Conservation (phyloP, 2,329 filamentous ascomycete species). For the Bipolaris victoriae region DNA sequence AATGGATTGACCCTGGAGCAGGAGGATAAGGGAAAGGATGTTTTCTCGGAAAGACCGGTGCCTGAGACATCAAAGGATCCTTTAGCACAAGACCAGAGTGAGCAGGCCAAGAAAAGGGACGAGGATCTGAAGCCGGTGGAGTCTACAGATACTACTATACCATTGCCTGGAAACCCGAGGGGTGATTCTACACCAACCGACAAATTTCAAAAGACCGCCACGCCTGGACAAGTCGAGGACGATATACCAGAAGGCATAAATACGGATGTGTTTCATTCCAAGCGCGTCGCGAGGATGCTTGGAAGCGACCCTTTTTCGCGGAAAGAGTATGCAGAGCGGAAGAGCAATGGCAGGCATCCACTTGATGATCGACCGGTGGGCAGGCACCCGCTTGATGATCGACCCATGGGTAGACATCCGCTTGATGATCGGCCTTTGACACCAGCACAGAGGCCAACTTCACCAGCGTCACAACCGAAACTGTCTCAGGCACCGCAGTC, state of each 20-base stretch:
- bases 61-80: conserved; percentile 48
- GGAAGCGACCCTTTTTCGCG: conserved; percentile 52
- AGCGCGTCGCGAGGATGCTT: conserved; percentile 62
- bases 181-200: conserved; percentile 47
- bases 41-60: conserved; percentile 38
- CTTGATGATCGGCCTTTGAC: conserved; percentile 19
- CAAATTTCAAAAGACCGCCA: conserved; percentile 49
- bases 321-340: conserved; percentile 45
- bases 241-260: conserved; percentile 65
- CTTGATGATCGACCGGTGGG: conserved; percentile 17
- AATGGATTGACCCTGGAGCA: conserved; percentile 40
- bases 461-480: conserved; percentile 19
- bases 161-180: conserved; percentile 38
- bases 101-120: conserved; percentile 17
- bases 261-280: conserved; percentile 67
- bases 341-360: conserved; percentile 25
- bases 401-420: conserved; percentile 18
- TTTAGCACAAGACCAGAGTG: conserved; percentile 36
- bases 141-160: conserved; percentile 52
- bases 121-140: conserved; percentile 47
- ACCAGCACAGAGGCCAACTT: conserved; percentile 14
- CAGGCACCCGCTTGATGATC: conserved; percentile 19
- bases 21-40: conserved; percentile 43
- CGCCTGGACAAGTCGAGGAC: conserved; percentile 43
- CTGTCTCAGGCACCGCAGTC: conserved; percentile 18